Evolutionary conservation across 2,329 filamentous ascomycete genomes (phyloP).

Genomic region (Epichloe gansuensis): DNA sequence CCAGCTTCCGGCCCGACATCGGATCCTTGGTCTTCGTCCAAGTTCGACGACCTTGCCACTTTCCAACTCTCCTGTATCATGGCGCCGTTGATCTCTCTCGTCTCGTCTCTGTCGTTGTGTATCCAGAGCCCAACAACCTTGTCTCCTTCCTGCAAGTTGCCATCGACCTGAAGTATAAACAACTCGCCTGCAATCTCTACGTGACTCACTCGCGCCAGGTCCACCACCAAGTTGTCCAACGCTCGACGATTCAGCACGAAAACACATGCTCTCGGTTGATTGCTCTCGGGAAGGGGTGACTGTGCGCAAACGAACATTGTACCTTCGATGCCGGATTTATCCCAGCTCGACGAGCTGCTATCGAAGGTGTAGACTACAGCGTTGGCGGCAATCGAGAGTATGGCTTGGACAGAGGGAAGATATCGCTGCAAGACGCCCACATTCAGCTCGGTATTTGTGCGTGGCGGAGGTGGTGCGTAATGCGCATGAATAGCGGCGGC

Average conservation of each 20-base stretch:
- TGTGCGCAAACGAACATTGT: conserved; percentile 77
- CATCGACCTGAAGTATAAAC: conserved; percentile 34
- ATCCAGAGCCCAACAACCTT: conserved; percentile 44
- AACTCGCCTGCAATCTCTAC: conserved; percentile 51
- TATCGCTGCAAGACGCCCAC: conserved; percentile 72
- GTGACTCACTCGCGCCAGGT: conserved; percentile 46
- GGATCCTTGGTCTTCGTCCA: conserved; percentile 16
- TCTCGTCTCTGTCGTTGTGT: conserved; percentile 36
- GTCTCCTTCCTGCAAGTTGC: conserved; percentile 21
- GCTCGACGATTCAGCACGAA: conserved; percentile 64
- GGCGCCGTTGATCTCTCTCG: conserved; percentile 27
- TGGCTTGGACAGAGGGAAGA: conserved; percentile 58
- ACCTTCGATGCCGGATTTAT: conserved; percentile 76
- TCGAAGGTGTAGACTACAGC: conserved; percentile 77
- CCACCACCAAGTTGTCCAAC: conserved; percentile 57
- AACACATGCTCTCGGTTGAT: conserved; percentile 39
- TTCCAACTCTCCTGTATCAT: conserved; percentile 33
- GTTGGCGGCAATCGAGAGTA: conserved; percentile 73
- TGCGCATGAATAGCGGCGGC: conserved; percentile 31
- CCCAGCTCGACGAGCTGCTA: conserved; percentile 56
- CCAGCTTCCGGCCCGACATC: conserved; percentile 23
- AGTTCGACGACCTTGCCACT: conserved; percentile 19
- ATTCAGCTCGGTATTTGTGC: conserved; percentile 79
- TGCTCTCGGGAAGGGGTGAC: conserved; percentile 26
- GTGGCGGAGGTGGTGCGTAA: conserved; percentile 37